Evolutionary conservation across 2,329 filamentous ascomycete species (phyloP).

Genomic region (Zymoseptoria brevis): DNA sequence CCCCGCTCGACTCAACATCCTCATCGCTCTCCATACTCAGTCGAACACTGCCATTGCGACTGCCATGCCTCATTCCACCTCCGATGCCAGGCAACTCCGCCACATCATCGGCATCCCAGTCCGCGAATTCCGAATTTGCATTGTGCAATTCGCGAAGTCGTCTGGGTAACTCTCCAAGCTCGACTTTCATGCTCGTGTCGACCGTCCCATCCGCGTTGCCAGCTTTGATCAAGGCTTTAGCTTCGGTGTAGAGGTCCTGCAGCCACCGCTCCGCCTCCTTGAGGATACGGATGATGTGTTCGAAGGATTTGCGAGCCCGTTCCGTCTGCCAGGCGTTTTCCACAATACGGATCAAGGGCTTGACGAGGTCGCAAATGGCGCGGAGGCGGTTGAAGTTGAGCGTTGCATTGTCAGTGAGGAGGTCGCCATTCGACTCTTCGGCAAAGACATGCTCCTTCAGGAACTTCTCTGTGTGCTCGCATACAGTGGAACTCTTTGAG

Average conservation of each 20-base stretch:
- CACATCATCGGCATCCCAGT: background rate
- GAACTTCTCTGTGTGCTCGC: conserved; percentile 3
- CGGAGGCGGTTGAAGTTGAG: conserved; percentile 2
- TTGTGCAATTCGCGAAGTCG: conserved; percentile 1
- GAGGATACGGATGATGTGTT: conserved; percentile 5
- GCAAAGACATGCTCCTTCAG: conserved; percentile 6
- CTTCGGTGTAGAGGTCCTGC: background rate
- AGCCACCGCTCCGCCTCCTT: conserved; percentile 3
- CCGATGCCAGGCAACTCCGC: conserved; percentile 1
- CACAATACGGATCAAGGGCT: background rate
- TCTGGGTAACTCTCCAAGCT: background rate
- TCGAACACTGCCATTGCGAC: background rate
- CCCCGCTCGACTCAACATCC: conserved; percentile 4
- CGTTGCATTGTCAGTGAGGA: background rate
- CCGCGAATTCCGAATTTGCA: conserved; percentile 1
- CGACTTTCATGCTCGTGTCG: background rate
- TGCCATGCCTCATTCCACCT: background rate
- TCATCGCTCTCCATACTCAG: conserved; percentile 5
- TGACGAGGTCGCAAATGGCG: conserved; percentile 3
- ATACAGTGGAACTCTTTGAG: conserved; percentile 5
- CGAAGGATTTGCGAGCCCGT: conserved; percentile 1
- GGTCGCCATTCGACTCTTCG: background rate
- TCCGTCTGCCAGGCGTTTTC: conserved; percentile 1
- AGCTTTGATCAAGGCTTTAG: background rate
- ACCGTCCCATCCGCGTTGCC: background rate